phyloP scores from a whole-genome alignment of 305 asterid genomes.

The Fraxinus floribunda region DNA sequence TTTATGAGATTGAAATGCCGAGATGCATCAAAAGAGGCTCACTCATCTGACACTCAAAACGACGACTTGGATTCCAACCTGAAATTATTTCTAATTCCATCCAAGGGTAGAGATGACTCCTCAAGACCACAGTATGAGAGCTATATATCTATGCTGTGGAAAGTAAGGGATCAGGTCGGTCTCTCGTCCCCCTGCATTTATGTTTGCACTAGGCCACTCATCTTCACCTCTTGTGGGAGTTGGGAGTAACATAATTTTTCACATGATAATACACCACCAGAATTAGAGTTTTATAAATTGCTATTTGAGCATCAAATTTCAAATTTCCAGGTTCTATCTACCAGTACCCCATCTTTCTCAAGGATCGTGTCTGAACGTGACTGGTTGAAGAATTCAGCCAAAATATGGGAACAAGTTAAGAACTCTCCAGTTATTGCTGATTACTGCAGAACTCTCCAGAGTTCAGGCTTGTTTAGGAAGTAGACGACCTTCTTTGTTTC shows the following conservation, averaged over 20 bases:
- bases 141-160: conserved; percentile 54
- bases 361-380: conserved; percentile 89
- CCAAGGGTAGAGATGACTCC: conserved; percentile 48
- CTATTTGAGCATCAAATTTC: not conserved
- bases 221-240: not conserved
- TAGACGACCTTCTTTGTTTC: conserved; percentile 22
- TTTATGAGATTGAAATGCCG: conserved; percentile 47
- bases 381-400: conserved; percentile 92
- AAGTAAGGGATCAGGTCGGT: conserved; percentile 76
- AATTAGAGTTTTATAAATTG: conserved; percentile 4
- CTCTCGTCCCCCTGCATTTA: not conserved
- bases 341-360: conserved; percentile 61
- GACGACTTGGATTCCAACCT: conserved; percentile 37
- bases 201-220: not conserved
- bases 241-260: not conserved
- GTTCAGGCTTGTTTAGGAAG: conserved; percentile 69
- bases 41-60: conserved; percentile 19
- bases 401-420: conserved; percentile 85
- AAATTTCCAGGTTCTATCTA: conserved; percentile 63
- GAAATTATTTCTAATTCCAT: conserved; percentile 66
- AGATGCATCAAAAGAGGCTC: conserved; percentile 37
- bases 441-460: conserved; percentile 65
- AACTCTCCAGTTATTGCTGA: conserved; percentile 58
- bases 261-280: not conserved
- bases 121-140: conserved; percentile 60